A percentile compares a stretch with the other conserved stretches of the same genome.
These are phyloP conservation scores for Vitis hybrid DNA, from an alignment of 177 flowering plant species.

Conservation along the genomic window DNA sequence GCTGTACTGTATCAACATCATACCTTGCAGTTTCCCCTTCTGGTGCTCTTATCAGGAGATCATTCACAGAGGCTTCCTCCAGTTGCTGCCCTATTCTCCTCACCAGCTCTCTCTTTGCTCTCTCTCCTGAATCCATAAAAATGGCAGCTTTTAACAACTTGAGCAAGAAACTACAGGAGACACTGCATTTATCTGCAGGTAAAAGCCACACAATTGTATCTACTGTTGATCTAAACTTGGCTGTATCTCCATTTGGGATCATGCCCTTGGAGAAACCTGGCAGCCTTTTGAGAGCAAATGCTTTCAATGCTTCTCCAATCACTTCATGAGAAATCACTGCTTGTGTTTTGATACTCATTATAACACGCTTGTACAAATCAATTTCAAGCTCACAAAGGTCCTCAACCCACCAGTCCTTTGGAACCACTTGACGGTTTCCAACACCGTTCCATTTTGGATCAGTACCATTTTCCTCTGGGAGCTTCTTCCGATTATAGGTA, in stretches of 20 bases:
- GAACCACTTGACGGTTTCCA: slow-evolving; percentile 45
- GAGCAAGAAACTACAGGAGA: slow-evolving; percentile 70
- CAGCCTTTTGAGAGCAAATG: slow-evolving; percentile 51
- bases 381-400: slow-evolving; percentile 67
- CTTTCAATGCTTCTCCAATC: slow-evolving; percentile 60
- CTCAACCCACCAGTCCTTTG: slow-evolving; percentile 84
- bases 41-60: slow-evolving; percentile 47
- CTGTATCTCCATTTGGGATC: slow-evolving; percentile 37
- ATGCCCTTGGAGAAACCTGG: slow-evolving; percentile 66
- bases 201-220: slow-evolving; percentile 71
- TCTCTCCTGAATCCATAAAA: slow-evolving; percentile 49
- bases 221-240: slow-evolving; percentile 40
- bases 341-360: slow-evolving; percentile 46
- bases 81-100: slow-evolving; percentile 51
- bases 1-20: slow-evolving; percentile 47
- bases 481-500: slow-evolving; percentile 66
- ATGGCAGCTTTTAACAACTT: slow-evolving; percentile 54
- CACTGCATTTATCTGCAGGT: slow-evolving; percentile 69
- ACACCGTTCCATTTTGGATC: slow-evolving; percentile 51
- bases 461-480: slow-evolving; percentile 51
- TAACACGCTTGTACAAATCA: slow-evolving; percentile 54
- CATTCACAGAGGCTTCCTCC: slow-evolving; percentile 56
- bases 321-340: slow-evolving; percentile 39
- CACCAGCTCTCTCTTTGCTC: slow-evolving; percentile 39
- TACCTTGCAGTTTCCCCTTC: slow-evolving; percentile 34